A percentile compares a stretch with the other conserved stretches of the same genome.
Evolutionary conservation across 1,139 yeast species (phyloP).

Genomic region (Candida tetrigidarum): DNA sequence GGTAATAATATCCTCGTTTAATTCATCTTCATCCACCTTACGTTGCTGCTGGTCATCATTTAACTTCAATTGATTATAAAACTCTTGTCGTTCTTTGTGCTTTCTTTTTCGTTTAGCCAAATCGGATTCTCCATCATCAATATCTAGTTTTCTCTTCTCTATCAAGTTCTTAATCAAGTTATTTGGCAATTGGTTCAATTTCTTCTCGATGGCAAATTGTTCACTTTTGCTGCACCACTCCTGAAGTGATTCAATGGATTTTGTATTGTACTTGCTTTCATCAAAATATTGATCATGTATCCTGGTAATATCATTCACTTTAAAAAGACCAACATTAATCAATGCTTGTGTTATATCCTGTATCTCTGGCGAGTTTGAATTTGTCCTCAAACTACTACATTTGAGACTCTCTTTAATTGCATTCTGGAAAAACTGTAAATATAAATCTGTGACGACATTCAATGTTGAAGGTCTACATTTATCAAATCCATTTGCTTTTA

Average conservation of each 20-base stretch:
- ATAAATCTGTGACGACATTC: constrained; percentile 65
- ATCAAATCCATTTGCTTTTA: constrained; percentile 76
- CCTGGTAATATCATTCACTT: constrained; percentile 34
- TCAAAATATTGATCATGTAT: constrained; percentile 21
- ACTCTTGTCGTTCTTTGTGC: constrained; percentile 40
- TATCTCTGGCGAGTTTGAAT: constrained; percentile 36
- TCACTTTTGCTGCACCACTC: constrained; percentile 39
- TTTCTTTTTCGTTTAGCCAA: constrained; percentile 29
- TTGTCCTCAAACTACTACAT: constrained; percentile 21
- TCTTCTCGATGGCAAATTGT: constrained; percentile 26
- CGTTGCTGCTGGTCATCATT: constrained; percentile 24
- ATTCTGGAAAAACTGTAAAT: constrained; percentile 56
- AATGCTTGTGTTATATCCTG: constrained; percentile 68
- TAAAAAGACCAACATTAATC: constrained; percentile 55
- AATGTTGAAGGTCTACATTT: constrained; percentile 64
- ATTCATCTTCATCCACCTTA: constrained; percentile 18
- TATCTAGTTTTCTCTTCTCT: constrained; percentile 40
- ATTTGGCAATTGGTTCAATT: constrained; percentile 38
- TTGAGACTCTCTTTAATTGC: constrained; percentile 46
- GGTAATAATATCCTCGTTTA: constrained; percentile 32
- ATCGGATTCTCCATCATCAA: constrained; percentile 31
- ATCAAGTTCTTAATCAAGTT: constrained; percentile 36
- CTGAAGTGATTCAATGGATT: constrained; percentile 40
- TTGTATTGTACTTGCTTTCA: constrained; percentile 35
- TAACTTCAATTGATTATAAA: constrained; percentile 40